phyloP scores from a whole-genome alignment of 331 rosid species.

The Quercus lobata region DNA sequence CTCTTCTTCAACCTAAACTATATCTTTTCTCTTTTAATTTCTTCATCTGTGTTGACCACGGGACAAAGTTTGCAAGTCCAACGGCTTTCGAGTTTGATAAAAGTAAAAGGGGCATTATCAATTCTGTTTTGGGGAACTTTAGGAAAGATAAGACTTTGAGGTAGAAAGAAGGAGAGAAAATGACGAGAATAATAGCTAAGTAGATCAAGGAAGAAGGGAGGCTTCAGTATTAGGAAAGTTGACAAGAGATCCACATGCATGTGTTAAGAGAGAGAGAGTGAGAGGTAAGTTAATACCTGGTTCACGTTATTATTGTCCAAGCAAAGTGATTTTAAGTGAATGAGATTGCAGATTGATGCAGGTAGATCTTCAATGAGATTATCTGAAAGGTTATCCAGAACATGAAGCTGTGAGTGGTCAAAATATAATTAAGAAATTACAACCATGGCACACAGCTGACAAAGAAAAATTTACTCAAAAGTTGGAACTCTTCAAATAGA shows the following conservation, averaged over 20 bases:
- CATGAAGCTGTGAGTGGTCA: conserved; percentile 13
- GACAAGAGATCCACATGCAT: background rate
- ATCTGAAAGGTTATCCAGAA: conserved; percentile 54
- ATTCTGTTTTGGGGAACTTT: too few species aligned
- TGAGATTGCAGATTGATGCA: conserved; percentile 77
- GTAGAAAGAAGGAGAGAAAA: too few species aligned
- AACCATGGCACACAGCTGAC: conserved; percentile 3
- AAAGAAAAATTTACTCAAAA: background rate
- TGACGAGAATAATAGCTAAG: too few species aligned
- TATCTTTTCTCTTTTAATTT: too few species aligned
- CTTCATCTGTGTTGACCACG: too few species aligned
- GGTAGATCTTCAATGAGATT: conserved; percentile 84
- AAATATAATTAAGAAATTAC: background rate
- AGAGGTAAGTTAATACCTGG: conserved; percentile 40
- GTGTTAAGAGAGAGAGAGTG: background rate
- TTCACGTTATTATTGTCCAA: conserved; percentile 78
- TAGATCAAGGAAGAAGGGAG: too few species aligned
- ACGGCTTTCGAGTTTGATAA: too few species aligned
- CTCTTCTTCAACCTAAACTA: too few species aligned
- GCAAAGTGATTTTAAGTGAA: conserved; percentile 81
- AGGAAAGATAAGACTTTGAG: too few species aligned
- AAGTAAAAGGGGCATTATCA: too few species aligned
- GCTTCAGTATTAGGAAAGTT: background rate
- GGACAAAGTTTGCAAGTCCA: too few species aligned
- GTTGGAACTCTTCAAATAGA: background rate